phyloP scores from a whole-genome alignment of 768 basidiomycete species.

The Panaeolus cyanescens region DNA sequence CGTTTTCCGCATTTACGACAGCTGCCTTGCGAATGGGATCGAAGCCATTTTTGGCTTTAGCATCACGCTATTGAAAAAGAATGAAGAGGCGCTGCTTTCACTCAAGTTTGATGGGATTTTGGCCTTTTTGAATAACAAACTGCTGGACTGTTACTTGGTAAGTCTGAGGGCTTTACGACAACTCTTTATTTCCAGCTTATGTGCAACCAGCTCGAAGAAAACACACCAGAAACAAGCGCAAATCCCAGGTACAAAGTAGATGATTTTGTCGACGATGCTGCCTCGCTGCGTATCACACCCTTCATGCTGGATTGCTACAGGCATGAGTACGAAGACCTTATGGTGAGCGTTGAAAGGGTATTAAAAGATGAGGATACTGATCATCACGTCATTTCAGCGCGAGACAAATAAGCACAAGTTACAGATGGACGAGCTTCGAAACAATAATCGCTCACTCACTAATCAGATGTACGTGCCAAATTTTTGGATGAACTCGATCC shows the following conservation, averaged over 20 bases:
- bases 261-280: slow-evolving; percentile 86
- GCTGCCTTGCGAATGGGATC: slow-evolving; percentile 93
- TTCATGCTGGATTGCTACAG: slow-evolving; percentile 94
- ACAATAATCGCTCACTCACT: slow-evolving; percentile 73
- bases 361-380: neutral
- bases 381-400: slow-evolving; percentile 34
- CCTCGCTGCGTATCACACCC: slow-evolving; percentile 85
- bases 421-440: slow-evolving; percentile 83
- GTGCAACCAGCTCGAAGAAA: slow-evolving; percentile 15
- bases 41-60: slow-evolving; percentile 98
- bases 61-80: slow-evolving; percentile 81
- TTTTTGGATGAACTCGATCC: neutral
- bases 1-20: slow-evolving; percentile 96
- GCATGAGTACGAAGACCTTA: slow-evolving; percentile 84
- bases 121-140: slow-evolving; percentile 72
- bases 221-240: slow-evolving; percentile 23
- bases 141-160: slow-evolving; percentile 83
- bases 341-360: slow-evolving; percentile 35
- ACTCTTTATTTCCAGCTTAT: neutral
- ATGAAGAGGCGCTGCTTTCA: slow-evolving; percentile 75
- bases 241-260: slow-evolving; percentile 64
- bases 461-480: slow-evolving; percentile 72
- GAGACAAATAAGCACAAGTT: slow-evolving; percentile 80
- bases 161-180: neutral
- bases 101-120: slow-evolving; percentile 94